These are phyloP conservation scores for Entoloma clypeatum DNA, from an alignment of 1,284 basidiomycete genomes.

Conservation along the genomic window DNA sequence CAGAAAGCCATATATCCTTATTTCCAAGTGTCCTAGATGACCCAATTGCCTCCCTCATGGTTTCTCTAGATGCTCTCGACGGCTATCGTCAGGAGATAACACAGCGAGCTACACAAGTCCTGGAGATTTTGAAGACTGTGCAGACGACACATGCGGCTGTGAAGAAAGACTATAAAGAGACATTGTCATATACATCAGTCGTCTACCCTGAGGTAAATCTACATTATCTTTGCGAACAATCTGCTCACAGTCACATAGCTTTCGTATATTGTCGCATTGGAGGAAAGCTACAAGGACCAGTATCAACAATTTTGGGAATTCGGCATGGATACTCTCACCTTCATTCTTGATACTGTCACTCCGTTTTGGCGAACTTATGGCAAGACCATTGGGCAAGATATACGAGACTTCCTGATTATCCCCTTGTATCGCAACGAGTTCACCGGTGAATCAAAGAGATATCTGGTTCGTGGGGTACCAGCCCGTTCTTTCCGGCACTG, in stretches of 20 bases:
- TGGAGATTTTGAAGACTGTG: slow-evolving; percentile 44
- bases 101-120: slow-evolving; percentile 45
- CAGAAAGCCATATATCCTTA: slow-evolving; percentile 21
- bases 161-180: slow-evolving; percentile 63
- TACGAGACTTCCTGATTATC: slow-evolving; percentile 74
- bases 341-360: slow-evolving; percentile 67
- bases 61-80: slow-evolving; percentile 47
- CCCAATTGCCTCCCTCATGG: slow-evolving; percentile 45
- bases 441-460: slow-evolving; percentile 68
- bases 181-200: slow-evolving; percentile 64
- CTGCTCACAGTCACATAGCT: slow-evolving; percentile 38
- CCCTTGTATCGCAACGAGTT: slow-evolving; percentile 79
- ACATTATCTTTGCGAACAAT: slow-evolving; percentile 1
- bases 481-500: slow-evolving; percentile 62
- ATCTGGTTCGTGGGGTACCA: slow-evolving; percentile 56
- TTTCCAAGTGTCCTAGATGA: slow-evolving; percentile 48
- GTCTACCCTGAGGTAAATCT: slow-evolving; percentile 66
- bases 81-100: slow-evolving; percentile 37
- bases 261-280: slow-evolving; percentile 60
- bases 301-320: slow-evolving; percentile 76
- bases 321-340: slow-evolving; percentile 67
- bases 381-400: slow-evolving; percentile 69
- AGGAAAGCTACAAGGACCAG: slow-evolving; percentile 71
- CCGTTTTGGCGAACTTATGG: slow-evolving; percentile 77
- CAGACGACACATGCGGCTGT: slow-evolving; percentile 51